Evolutionary conservation across 768 basidiomycete genomes (phyloP).

Genomic region (Pisolithus tinctorius): DNA sequence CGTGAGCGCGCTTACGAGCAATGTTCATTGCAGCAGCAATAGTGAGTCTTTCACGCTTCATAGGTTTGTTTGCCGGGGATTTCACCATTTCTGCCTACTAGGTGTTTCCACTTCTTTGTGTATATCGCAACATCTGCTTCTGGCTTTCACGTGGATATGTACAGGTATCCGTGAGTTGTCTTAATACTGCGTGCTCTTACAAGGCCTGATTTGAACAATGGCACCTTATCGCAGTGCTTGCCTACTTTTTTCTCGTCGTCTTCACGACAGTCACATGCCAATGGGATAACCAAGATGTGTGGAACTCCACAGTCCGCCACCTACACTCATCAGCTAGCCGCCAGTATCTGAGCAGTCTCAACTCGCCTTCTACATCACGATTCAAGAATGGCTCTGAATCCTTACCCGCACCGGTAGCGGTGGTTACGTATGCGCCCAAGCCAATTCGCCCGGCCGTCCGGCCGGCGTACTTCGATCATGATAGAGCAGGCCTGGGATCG

Average conservation of each 20-base stretch:
- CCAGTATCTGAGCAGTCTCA: conserved; percentile 27
- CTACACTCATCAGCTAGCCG: conserved; percentile 31
- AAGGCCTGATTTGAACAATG: neutral
- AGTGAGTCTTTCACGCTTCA: conserved; percentile 14
- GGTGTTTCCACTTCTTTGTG: conserved; percentile 26
- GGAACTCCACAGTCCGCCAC: conserved; percentile 42
- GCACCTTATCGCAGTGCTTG: conserved; percentile 37
- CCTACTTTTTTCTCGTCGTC: conserved; percentile 48
- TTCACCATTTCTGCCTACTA: conserved; percentile 2
- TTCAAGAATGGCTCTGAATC: conserved; percentile 26
- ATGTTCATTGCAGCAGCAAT: conserved; percentile 27
- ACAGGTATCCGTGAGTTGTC: conserved; percentile 33
- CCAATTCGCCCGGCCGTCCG: conserved; percentile 34
- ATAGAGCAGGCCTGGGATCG: conserved; percentile 32
- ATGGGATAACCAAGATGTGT: conserved; percentile 41
- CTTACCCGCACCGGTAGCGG: conserved; percentile 3
- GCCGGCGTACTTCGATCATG: conserved; percentile 21
- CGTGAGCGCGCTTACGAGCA: conserved; percentile 35
- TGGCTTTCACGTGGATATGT: conserved; percentile 56
- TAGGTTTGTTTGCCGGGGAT: neutral
- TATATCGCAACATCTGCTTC: conserved; percentile 46
- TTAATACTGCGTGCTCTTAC: neutral
- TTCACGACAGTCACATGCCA: conserved; percentile 37
- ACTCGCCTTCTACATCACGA: conserved; percentile 29
- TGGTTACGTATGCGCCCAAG: conserved; percentile 37